A percentile compares a stretch with the other conserved stretches of the same genome.
These are phyloP conservation scores for Hsuehochloa calcarea DNA, from an alignment of 176 grass and related monocot species.

Conservation along the genomic window DNA sequence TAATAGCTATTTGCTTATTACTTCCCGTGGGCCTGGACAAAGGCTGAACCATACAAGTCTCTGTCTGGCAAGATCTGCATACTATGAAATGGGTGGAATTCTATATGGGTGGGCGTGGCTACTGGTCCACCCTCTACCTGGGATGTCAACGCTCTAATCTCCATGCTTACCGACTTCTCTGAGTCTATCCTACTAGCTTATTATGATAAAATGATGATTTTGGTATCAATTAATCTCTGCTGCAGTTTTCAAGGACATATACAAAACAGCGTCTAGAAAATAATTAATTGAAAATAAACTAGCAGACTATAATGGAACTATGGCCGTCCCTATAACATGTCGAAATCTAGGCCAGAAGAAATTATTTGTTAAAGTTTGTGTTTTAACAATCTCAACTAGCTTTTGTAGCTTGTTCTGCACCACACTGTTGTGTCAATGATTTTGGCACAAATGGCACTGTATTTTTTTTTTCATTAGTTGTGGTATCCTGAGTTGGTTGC, in stretches of 20 bases:
- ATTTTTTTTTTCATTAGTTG: constrained; percentile 28
- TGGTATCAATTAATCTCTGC: neutral
- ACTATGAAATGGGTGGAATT: constrained; percentile 32
- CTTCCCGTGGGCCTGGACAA: neutral
- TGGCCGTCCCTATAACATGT: neutral
- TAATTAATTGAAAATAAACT: neutral
- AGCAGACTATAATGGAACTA: neutral
- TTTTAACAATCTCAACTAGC: neutral
- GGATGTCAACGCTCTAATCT: constrained; percentile 22
- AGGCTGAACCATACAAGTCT: constrained; percentile 42
- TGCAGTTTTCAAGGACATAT: constrained; percentile 1
- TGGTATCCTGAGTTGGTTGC: constrained; percentile 5
- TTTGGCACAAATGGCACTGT: constrained; percentile 8
- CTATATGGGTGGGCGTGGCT: constrained; percentile 23
- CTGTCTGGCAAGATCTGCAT: constrained; percentile 35
- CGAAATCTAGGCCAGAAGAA: neutral
- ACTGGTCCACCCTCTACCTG: constrained; percentile 41
- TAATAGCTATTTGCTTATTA: constrained; percentile 24
- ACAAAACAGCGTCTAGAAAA: neutral
- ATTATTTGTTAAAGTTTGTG: neutral
- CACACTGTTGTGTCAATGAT: neutral
- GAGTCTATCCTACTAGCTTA: neutral
- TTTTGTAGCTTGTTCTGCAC: neutral
- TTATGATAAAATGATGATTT: neutral
- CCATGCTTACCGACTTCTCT: neutral